Evolutionary conservation across 2,329 filamentous ascomycete species (phyloP).

Genomic region (Berkeleyomyces basicola): DNA sequence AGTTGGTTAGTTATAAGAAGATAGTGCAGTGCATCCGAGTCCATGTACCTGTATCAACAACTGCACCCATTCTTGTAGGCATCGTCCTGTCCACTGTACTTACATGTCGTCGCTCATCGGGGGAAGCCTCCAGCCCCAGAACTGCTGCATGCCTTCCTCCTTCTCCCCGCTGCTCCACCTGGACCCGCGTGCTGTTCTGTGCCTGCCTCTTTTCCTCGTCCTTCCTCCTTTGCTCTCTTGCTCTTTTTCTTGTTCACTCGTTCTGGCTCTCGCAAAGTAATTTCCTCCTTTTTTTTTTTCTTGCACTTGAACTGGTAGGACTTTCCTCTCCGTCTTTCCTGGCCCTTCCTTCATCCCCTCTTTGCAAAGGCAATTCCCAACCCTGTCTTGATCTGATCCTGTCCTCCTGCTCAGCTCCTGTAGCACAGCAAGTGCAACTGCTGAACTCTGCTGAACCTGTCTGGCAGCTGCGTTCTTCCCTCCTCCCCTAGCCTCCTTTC

Average conservation of each 20-base stretch:
- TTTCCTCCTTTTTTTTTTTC: conserved; percentile 8
- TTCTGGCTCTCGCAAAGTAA: neutral
- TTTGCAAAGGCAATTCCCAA: neutral
- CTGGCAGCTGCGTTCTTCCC: neutral
- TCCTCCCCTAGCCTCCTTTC: neutral
- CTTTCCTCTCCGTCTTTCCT: neutral
- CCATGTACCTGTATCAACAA: too few relatives aligned
- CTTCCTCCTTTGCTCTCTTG: neutral
- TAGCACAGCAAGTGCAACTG: neutral
- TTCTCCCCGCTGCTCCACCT: neutral
- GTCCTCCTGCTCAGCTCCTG: too few relatives aligned
- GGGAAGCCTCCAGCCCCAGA: neutral
- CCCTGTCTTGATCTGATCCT: neutral
- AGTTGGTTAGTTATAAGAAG: too few relatives aligned
- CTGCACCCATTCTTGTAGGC: too few relatives aligned
- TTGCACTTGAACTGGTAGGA: too few relatives aligned
- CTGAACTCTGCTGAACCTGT: neutral
- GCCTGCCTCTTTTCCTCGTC: neutral
- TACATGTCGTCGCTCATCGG: too few relatives aligned
- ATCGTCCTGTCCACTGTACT: too few relatives aligned
- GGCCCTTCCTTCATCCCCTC: neutral
- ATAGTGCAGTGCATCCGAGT: too few relatives aligned
- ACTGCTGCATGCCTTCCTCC: neutral
- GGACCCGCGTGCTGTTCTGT: neutral
- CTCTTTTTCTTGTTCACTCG: neutral